Evolutionary conservation across 2,329 filamentous ascomycete genomes (phyloP), one percentile per base, ranked within the genome.

Genomic region (Fusarium ramigenum): DNA sequence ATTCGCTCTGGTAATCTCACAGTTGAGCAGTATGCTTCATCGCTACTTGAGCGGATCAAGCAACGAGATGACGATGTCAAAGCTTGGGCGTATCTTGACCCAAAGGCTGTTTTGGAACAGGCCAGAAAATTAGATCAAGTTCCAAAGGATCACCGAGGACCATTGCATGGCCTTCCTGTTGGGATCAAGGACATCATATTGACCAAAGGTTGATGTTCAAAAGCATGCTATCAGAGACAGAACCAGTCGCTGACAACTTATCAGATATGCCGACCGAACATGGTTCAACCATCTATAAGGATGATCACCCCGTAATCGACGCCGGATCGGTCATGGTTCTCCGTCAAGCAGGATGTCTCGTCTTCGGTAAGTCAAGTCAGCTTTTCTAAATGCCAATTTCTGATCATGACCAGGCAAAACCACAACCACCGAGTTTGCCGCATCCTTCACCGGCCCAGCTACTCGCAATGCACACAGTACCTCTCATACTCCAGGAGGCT

Each of bases 391-490:
- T 1, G 1, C 5, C 19, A 4, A 84, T 84, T 4, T 87, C 88
- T 4, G 87, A 88, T 4, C 75, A 88, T 8, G 84, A 77, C 89
- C 78, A 90, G 75, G 75, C 5, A 77, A 77, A 44, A 74, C 72
- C 4, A 74, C 72, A 12, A 74, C 72, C 1, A 90, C 90, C 0
- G 89, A 91, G 74, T 91, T 92, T 66, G 87, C 89, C 0, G 84
- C 86, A 1, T 88, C 84, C 0, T 83, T 82, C 2, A 76, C 80
- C 6, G 89, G 89, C 0, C 83, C 85, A 1, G 82, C 82, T 25
- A 90, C 88, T 0, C 74, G 80, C 3, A 92, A 92, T 71, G 88
- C 90, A 0, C 93, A 93, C 62, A 91, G 93, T 75, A 78, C 82
- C 1, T 85, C 83, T 0, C 85, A 91, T 3, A 92, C 90, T 0